Evolutionary conservation across 441 rosid genomes (phyloP), one percentile per base, ranked within the genome.

Genomic region (California macrophylla): DNA sequence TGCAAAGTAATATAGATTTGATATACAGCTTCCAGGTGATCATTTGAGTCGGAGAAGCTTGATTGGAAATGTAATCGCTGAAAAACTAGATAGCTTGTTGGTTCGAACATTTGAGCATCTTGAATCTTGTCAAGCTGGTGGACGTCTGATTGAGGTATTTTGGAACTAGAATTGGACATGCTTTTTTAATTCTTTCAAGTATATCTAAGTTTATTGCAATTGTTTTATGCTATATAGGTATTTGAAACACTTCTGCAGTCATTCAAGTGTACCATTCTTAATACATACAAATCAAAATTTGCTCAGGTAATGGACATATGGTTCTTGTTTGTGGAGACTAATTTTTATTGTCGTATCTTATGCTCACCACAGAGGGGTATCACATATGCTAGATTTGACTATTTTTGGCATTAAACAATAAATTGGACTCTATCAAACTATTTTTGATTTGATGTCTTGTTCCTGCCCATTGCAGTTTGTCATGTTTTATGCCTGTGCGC

Each of bases 401-500:
- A 6, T 52, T 23, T 36, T 38, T 12, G 0, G 10, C 16, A 30
- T 18, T 24, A 28, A 38, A 56, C 4, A 64, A 16, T 66, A 24
- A 30, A 9, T 36, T 42, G 15, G 3, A 10, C 12, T 6, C 6
- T 24, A 23, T 15, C 54, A 23, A 10, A 15, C 25, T 63, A 10
- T 36, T 67, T 25, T 28, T 58, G 20, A 7, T n/a, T 62, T 60
- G 20, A 74, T 29, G 21, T 36, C 52, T 70, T 70, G 10, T 72
- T 63, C 3, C 65, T 70, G 32, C 67, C 2, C 66, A 15, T 26
- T 84, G 83, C 90, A 93, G 98, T 93, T 91, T 78, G 83, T 89
- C 38, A 71, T 91, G 82, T 93, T 91, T 86, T 89, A 89, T 68
- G 95, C 89, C 13, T 89, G 92, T 76, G 84, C 96, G 1, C 75